Base-by-base conservation (phyloP, 495 filamentous ascomycete species). In the Poronia punctata region DNA sequence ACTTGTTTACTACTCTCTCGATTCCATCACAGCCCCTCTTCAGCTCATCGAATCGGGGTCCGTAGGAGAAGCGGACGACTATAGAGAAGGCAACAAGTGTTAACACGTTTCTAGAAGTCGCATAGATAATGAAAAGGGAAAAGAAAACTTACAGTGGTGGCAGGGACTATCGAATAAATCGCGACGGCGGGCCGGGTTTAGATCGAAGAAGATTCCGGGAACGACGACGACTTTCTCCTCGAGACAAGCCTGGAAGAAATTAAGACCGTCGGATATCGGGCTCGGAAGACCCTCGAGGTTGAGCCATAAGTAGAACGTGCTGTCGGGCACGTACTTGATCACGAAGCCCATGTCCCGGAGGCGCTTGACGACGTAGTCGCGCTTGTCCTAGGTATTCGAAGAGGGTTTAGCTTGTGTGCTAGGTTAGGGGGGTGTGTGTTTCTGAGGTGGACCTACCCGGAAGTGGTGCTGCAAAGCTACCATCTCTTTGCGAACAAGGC, bases 151-250 rank as follows among this genome's bases (percentile, higher is more conserved):
- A 59, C 55, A 97, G 65, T 89, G 90, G 63, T 97, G 90, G 62
- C 90, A 97, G 34, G 90, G 90, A 32, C 79, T 86, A 60, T 96
- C 90, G 52, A 97, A 97, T 33, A 97, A 64, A 63, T 97, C 90
- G 45, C 90, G 70, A 39, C 90, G 70, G 56, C 83, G 81, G n/a
- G 82, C 80, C 9, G 90, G 90, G 66, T 97, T 96, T 52, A 97
- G 60, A 53, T 97, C 83, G 48, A 87, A 86, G 61, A 87, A 87
- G 58, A 97, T 96, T 31, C 90, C 90, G 0, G 90, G 88, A 0
- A 95, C 90, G 3, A 95, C 88, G 50, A 95, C 94, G 43, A 92
- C 84, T 71, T 90, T 92, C 72, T 95, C 86, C 49, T 83, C 75
- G 26, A 97, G 63, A 50, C 92, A 89, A 19, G 86, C 86, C 58